Evolutionary conservation across 108 stramenopile genomes (phyloP).

Genomic region (Stephanodiscus triporus): DNA sequence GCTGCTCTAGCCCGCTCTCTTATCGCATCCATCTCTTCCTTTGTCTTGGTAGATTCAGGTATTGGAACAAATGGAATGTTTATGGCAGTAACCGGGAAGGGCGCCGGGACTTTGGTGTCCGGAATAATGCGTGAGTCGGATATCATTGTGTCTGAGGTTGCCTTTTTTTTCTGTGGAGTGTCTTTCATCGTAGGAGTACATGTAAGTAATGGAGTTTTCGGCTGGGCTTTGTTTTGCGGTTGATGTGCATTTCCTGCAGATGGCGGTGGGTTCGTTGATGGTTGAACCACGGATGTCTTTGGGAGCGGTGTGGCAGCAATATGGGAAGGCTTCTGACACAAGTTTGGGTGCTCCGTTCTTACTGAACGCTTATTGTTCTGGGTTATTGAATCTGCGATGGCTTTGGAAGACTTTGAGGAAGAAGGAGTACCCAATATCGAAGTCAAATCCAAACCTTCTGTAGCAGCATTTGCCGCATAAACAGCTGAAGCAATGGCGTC

Average conservation of each 20-base stretch:
- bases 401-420: slow-evolving; percentile 9
- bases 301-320: background rate
- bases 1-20: slow-evolving; percentile 78
- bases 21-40: slow-evolving; percentile 67
- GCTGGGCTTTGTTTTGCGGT: background rate
- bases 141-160: slow-evolving; percentile 1
- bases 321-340: slow-evolving; percentile 14
- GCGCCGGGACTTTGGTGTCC: slow-evolving; percentile 16
- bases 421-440: slow-evolving; percentile 32
- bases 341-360: background rate
- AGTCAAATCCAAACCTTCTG: slow-evolving; percentile 62
- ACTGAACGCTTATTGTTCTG: background rate
- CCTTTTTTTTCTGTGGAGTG: slow-evolving; percentile 6
- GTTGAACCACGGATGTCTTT: slow-evolving; percentile 1
- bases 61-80: slow-evolving; percentile 50
- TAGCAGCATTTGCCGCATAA: slow-evolving; percentile 77
- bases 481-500: slow-evolving; percentile 82
- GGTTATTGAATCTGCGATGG: slow-evolving; percentile 11
- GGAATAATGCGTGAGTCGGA: background rate
- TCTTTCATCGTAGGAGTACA: background rate
- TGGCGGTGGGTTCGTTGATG: slow-evolving; percentile 7
- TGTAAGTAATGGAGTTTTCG: background rate
- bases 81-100: slow-evolving; percentile 29
- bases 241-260: slow-evolving; percentile 11
- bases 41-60: slow-evolving; percentile 62